Conservation (phyloP, 352 stramenopile species). For the Stramenopiles sp. region DNA sequence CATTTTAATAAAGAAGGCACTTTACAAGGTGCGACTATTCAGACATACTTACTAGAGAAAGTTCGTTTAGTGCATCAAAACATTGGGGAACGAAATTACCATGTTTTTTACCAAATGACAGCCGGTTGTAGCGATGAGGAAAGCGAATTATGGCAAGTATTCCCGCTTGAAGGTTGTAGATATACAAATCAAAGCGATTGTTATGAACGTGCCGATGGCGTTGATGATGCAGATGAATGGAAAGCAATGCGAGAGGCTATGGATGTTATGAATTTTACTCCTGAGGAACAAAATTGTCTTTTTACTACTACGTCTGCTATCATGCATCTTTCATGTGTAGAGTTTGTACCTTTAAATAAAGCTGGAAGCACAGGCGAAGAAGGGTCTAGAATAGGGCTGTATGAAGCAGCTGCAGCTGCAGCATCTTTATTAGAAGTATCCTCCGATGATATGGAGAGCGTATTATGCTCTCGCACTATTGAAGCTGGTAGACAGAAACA, state of each 20-base stretch:
- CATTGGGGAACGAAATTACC: constrained; percentile 87
- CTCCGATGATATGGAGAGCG: constrained; percentile 50
- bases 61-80: constrained; percentile 76
- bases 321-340: constrained; percentile 80
- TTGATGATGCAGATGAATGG: constrained; percentile 58
- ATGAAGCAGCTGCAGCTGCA: constrained; percentile 30
- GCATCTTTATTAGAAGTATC: constrained; percentile 64
- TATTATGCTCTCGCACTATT: constrained; percentile 72
- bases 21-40: constrained; percentile 46
- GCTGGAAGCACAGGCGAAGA: constrained; percentile 26
- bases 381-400: constrained; percentile 35
- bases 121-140: constrained; percentile 35
- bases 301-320: constrained; percentile 70
- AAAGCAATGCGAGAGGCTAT: constrained; percentile 45
- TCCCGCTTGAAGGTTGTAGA: constrained; percentile 6
- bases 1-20: constrained; percentile 40
- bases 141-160: constrained; percentile 4
- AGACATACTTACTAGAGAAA: constrained; percentile 88
- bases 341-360: constrained; percentile 39
- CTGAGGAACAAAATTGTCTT: constrained; percentile 64
- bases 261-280: constrained; percentile 50
- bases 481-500: constrained; percentile 72
- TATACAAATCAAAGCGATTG: constrained; percentile 46
- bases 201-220: constrained; percentile 34
- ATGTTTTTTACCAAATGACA: constrained; percentile 92